phyloP scores from a whole-genome alignment of 2,329 filamentous ascomycete species.

The Monosporascus cannonballus region DNA sequence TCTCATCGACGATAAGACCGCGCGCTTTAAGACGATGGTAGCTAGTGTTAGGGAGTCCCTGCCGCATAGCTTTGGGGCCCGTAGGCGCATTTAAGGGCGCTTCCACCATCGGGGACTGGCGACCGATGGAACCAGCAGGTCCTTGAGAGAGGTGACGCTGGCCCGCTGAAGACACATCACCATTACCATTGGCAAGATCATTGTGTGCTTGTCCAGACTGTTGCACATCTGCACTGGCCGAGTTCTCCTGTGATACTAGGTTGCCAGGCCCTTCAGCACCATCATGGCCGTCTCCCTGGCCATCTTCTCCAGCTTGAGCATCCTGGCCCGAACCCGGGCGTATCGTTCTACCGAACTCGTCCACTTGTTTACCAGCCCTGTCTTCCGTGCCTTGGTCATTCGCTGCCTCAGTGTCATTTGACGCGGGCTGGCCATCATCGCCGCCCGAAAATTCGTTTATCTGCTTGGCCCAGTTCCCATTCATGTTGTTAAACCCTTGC shows the following conservation, averaged over 20 bases:
- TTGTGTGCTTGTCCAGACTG: conserved; percentile 18
- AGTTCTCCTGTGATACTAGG: conserved; percentile 15
- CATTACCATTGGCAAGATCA: conserved; percentile 23
- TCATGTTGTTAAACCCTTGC: conserved; percentile 32
- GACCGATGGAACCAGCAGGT: conserved; percentile 14
- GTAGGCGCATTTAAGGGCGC: conserved; percentile 72
- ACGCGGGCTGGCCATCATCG: conserved; percentile 13
- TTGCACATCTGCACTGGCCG: conserved; percentile 19
- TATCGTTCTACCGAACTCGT: conserved; percentile 34
- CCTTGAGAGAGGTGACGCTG: conserved; percentile 19
- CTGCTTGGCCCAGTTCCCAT: conserved; percentile 21
- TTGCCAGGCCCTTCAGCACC: conserved; percentile 13
- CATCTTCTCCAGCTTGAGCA: conserved; percentile 16
- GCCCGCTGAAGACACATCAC: conserved; percentile 28
- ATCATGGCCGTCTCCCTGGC: conserved; percentile 8
- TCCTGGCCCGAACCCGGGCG: conserved; percentile 19
- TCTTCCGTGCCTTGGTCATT: conserved; percentile 13
- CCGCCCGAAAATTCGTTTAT: conserved; percentile 13
- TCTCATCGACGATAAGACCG: conserved; percentile 38
- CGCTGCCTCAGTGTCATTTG: conserved; percentile 14
- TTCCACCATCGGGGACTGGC: conserved; percentile 25
- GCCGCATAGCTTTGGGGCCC: conserved; percentile 90
- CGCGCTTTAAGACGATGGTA: conserved; percentile 57
- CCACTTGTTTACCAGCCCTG: conserved; percentile 24
- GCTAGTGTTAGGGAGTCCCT: conserved; percentile 78